Conservation (phyloP, 139 green algal genomes). For the Micractinium conductrix region DNA sequence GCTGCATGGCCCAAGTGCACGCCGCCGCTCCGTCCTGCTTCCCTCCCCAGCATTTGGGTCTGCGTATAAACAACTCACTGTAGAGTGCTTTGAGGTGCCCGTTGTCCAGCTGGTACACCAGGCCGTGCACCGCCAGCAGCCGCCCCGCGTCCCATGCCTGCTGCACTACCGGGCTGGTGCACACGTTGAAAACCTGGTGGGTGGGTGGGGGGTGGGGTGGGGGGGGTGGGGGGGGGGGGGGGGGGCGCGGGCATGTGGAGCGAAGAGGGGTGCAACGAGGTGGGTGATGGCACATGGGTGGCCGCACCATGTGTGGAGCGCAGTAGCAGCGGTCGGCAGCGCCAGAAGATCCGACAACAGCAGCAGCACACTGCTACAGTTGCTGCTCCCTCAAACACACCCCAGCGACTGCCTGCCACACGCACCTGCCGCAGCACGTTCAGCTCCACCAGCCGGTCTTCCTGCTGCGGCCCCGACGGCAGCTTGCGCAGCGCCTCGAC, state of each 20-base stretch:
- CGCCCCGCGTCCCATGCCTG: slow-evolving; percentile 77
- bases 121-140: slow-evolving; percentile 72
- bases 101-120: slow-evolving; percentile 67
- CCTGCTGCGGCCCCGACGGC: slow-evolving; percentile 13
- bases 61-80: too few relatives aligned
- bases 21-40: too few relatives aligned
- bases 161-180: slow-evolving; percentile 75
- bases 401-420: background rate
- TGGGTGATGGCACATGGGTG: too few relatives aligned
- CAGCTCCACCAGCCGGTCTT: slow-evolving; percentile 21
- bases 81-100: slow-evolving; percentile 47
- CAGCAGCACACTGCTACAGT: background rate
- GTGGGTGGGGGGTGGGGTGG: too few relatives aligned
- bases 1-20: too few relatives aligned
- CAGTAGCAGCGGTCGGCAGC: too few relatives aligned
- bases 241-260: too few relatives aligned
- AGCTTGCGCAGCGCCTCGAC: slow-evolving; percentile 31
- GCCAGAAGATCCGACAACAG: too few relatives aligned
- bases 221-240: too few relatives aligned
- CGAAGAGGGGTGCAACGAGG: background rate
- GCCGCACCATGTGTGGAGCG: too few relatives aligned
- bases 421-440: slow-evolving; percentile 53
- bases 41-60: too few relatives aligned
- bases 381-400: background rate
- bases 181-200: slow-evolving; percentile 87